Conservation (phyloP, 169 alveolate genomes). For the Eimeria necatrix region DNA sequence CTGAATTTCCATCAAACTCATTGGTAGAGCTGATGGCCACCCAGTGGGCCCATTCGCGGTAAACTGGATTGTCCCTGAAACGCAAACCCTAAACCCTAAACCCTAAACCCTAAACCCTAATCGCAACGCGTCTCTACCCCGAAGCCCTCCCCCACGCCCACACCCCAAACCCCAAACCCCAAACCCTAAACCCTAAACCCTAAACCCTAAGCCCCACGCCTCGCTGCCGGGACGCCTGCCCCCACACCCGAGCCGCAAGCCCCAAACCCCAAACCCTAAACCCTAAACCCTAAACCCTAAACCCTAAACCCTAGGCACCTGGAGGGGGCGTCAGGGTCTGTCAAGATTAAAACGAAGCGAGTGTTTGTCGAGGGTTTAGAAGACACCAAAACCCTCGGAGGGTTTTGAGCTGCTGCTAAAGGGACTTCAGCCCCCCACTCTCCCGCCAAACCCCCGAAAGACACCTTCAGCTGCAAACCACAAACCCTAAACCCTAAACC, state of each 20-base stretch:
- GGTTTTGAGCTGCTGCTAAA: neutral
- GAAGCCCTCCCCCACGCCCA: neutral
- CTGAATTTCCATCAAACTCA: neutral
- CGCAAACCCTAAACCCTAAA: conserved; percentile 1
- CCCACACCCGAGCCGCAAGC: too few species aligned
- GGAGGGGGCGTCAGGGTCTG: conserved; percentile 26
- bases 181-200: too few species aligned
- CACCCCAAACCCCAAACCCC: neutral
- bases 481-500: conserved; percentile 37
- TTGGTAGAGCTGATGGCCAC: conserved; percentile 11
- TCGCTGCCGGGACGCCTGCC: too few species aligned
- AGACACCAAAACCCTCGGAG: neutral
- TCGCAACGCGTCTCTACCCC: neutral
- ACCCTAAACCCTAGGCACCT: conserved; percentile 15
- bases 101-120: neutral
- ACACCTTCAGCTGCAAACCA: conserved; percentile 13
- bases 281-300: conserved; percentile 18
- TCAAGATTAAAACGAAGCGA: neutral
- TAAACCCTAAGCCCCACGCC: too few species aligned
- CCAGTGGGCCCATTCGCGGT: conserved; percentile 29
- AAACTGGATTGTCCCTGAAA: neutral
- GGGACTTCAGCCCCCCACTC: conserved; percentile 15
- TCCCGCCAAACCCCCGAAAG: neutral
- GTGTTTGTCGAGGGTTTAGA: conserved; percentile 20
- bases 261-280: neutral